Conservation (phyloP, 2,329 filamentous ascomycete species). For the Botrytis pseudocinerea region DNA sequence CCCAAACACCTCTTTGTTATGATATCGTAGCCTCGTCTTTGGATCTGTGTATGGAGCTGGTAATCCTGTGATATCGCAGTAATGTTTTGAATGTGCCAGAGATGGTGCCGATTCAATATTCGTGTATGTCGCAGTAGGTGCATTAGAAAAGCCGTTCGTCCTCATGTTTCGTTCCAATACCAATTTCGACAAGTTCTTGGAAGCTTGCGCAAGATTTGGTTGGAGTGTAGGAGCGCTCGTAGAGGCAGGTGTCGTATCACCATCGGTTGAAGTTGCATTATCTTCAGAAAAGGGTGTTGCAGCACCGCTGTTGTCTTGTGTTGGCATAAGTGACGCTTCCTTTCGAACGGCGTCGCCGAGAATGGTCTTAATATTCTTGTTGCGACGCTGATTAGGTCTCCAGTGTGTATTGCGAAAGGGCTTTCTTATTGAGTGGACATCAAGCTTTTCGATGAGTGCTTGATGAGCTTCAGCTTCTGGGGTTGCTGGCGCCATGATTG, state of each 20-base stretch:
- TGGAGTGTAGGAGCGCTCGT: slow-evolving; percentile 45
- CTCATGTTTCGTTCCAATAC: slow-evolving; percentile 80
- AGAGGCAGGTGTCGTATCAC: slow-evolving; percentile 46
- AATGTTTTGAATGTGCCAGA: slow-evolving; percentile 79
- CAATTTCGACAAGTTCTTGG: slow-evolving; percentile 80
- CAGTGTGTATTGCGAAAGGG: slow-evolving; percentile 87
- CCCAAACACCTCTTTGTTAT: slow-evolving; percentile 88
- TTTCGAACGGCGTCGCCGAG: slow-evolving; percentile 84
- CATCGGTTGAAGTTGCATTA: slow-evolving; percentile 53
- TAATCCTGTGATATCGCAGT: slow-evolving; percentile 94
- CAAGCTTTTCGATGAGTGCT: slow-evolving; percentile 83
- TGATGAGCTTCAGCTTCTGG: slow-evolving; percentile 66
- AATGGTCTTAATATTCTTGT: slow-evolving; percentile 98
- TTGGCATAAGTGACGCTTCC: slow-evolving; percentile 85
- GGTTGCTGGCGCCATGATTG: slow-evolving; percentile 37
- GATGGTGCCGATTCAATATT: slow-evolving; percentile 96
- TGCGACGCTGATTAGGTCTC: slow-evolving; percentile 91
- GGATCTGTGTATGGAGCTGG: slow-evolving; percentile 92
- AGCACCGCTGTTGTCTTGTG: slow-evolving; percentile 75
- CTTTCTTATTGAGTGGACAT: slow-evolving; percentile 83
- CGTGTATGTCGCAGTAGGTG: slow-evolving; percentile 80
- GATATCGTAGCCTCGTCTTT: slow-evolving; percentile 90
- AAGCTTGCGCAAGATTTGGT: slow-evolving; percentile 84
- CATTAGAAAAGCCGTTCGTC: slow-evolving; percentile 45
- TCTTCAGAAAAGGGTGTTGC: slow-evolving; percentile 64